Conservation (phyloP, 371 early-diverging fungal genomes). For the Mucor mucedo region DNA sequence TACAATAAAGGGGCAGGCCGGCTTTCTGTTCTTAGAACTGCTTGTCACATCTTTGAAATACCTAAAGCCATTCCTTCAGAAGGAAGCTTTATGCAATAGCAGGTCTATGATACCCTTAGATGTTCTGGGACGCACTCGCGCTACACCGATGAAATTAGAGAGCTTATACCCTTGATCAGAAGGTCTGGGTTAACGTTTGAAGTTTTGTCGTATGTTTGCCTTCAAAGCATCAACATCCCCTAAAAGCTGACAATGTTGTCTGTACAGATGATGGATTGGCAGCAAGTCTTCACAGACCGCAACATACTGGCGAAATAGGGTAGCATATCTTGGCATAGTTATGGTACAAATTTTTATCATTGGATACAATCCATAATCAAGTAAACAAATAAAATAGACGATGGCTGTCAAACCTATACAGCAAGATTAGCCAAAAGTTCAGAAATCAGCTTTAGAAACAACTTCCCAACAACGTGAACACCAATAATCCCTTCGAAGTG, state of each 20-base stretch:
- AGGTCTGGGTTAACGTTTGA: too few species aligned
- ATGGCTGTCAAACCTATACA: slow-evolving; percentile 8
- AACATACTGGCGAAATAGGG: slow-evolving; percentile 13
- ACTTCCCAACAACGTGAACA: slow-evolving; percentile 20
- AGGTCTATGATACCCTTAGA: too few species aligned
- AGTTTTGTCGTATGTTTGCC: not conserved
- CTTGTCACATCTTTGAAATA: too few species aligned
- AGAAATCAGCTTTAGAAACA: slow-evolving; percentile 5
- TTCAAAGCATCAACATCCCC: slow-evolving; percentile 7
- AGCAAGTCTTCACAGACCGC: slow-evolving; percentile 10
- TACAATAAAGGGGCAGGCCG: too few species aligned
- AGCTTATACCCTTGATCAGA: too few species aligned
- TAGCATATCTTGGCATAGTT: slow-evolving; percentile 16
- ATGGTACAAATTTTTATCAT: slow-evolving; percentile 19
- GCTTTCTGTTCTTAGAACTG: too few species aligned
- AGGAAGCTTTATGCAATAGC: too few species aligned
- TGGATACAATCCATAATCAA: slow-evolving; percentile 12
- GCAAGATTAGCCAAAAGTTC: slow-evolving; percentile 8
- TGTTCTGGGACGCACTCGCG: too few species aligned
- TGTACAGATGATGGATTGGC: slow-evolving; percentile 10
- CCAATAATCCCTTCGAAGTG: slow-evolving; percentile 19
- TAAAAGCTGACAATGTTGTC: slow-evolving; percentile 10
- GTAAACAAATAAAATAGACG: slow-evolving; percentile 6
- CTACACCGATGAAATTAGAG: too few species aligned
- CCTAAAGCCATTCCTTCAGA: too few species aligned